Base-by-base conservation (phyloP, 2,329 filamentous ascomycete genomes). In the Paraphaeosphaeria sporulosa region DNA sequence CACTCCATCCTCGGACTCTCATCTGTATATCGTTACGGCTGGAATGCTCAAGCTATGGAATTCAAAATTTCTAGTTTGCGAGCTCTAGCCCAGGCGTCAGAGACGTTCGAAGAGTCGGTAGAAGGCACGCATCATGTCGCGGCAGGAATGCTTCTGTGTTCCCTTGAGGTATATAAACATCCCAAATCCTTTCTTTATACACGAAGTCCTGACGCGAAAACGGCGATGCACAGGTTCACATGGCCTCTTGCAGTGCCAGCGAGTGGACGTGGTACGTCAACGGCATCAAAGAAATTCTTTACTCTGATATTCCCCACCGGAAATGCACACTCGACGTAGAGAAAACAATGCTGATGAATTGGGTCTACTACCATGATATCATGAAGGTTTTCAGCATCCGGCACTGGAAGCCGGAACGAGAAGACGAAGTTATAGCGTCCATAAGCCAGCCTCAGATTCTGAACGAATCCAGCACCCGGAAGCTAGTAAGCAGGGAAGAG, bases 311-410 rank as follows among this genome's bases (percentile, higher is more conserved):
- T 43, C 3, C n/a, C 21, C 12, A 38, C 9, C 9, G 1, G 3
- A 38, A 51, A 4, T 38, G 32, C 48, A 36, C 17, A 4, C 10
- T 51, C 19, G 10, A 40, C 8, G 32, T 38, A 19, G 64, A 67
- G n/a, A 27, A 50, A 12, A 46, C 12, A 40, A 40, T 59, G 42
- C 44, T 69, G n/a, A 30, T 65, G 21, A 50, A 65, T 36, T 69
- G 67, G 67, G 58, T 69, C 32, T 62, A 61, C 57, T 66, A 68
- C 57, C 65, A 67, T 49, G 63, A 68, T 46, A 61, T 67, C 4
- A 36, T 69, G 32, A 42, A 60, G 8, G 60, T 54, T 12, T 68
- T 69, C 48, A 61, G 53, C 13, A 25, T 63, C 32, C 55, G 55
- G 15, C 60, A 67, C 58, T 63, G 63, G 66, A 25, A 43, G 15